Evolutionary conservation across 768 basidiomycete species (phyloP).

Genomic region (Pleurotus ostreatus): DNA sequence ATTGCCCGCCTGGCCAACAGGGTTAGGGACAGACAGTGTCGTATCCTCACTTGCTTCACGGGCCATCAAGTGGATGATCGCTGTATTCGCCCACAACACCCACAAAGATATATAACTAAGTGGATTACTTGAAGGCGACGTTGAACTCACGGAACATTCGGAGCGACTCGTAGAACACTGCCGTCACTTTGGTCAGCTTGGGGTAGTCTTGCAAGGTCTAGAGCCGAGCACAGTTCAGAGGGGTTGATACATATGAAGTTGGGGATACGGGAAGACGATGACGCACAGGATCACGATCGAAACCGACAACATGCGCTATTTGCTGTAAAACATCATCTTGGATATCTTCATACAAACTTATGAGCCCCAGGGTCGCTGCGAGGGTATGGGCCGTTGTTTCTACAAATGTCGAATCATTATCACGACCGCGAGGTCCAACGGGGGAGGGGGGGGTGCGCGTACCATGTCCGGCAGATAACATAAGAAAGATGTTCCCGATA

Average conservation of each 20-base stretch:
- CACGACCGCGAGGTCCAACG: background rate
- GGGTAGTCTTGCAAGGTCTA: constrained; percentile 37
- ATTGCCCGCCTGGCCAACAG: constrained; percentile 33
- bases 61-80: constrained; percentile 35
- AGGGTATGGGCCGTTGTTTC: constrained; percentile 51
- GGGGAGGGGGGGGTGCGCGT: constrained; percentile 6
- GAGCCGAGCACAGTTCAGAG: background rate
- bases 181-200: constrained; percentile 38
- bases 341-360: constrained; percentile 40
- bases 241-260: background rate
- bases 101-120: no score
- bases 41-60: constrained; percentile 42
- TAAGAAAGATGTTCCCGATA: constrained; percentile 48
- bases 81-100: constrained; percentile 15
- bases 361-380: constrained; percentile 41
- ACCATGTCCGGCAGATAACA: constrained; percentile 61
- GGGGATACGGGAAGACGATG: background rate
- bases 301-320: constrained; percentile 33
- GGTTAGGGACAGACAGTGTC: constrained; percentile 34
- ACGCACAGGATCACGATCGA: constrained; percentile 29
- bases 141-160: constrained; percentile 40
- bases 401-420: constrained; percentile 10
- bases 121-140: no score
- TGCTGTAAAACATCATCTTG: constrained; percentile 47
- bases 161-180: constrained; percentile 39